Evolutionary conservation across 2,329 filamentous ascomycete species (phyloP), one percentile per base, ranked within the genome.

Genomic region (Alternaria longipes): DNA sequence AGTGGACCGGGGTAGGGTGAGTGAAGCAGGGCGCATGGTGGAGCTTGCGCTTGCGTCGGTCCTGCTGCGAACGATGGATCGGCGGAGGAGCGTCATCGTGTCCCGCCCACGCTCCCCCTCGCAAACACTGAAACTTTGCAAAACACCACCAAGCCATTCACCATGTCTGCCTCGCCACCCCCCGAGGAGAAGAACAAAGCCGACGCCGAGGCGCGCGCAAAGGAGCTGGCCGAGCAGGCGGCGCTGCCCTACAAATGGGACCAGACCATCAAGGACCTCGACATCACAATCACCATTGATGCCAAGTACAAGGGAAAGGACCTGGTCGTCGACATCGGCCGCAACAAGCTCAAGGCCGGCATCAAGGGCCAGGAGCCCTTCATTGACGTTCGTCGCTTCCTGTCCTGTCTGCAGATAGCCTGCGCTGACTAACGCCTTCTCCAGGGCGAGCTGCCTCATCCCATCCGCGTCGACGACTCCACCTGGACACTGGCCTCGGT

Each of bases 171-270:
- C 62, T 85, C 83, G 16, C 84, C 84, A 4, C 81, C 84, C 14
- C 83, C 84, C 22, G 80, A 83, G 59, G 84, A 86, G 74, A 86
- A 84, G 62, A 82, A 84, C 60, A 81, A 79, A 64, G 80, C 84
- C 67, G 86, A 89, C 72, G 83, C 82, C 65, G 86, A 86, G 70
- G 84, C 83, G 67, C 85, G 85, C 73, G 90, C 88, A 64, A 89
- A 90, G 78, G 93, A 99, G 82, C 84, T 87, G 58, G 91, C 90
- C 72, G 95, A 99, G 82, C 95, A 99, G 84, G 91, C 89, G 42
- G 87, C 90, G 24, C 89, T 99, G 42, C 95, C 95, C 1, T 99
- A 99, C 89, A 95, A 96, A 83, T 99, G 95, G 95, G 91, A 87
- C 11, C 95, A 99, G 82, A 94, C 91, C 24, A 97, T 99, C 78